These are phyloP conservation scores for Calendula officinalis DNA, from an alignment of 129 eudicot species.

Conservation along the genomic window DNA sequence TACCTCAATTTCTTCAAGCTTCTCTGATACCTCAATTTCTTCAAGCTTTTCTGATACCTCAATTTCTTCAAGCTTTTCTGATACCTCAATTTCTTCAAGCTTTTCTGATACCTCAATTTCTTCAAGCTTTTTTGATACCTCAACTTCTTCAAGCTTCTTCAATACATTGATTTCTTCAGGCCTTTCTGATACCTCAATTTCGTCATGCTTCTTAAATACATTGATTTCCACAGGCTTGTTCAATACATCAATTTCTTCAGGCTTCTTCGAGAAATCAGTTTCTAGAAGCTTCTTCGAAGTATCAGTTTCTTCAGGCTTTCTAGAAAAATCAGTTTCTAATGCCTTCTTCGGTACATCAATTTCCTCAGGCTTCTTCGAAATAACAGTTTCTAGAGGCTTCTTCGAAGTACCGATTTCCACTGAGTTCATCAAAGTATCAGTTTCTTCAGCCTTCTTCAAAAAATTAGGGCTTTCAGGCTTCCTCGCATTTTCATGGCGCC, in stretches of 20 bases:
- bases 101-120: background rate
- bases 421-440: background rate
- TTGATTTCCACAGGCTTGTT: slow-evolving; percentile 3
- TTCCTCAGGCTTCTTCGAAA: background rate
- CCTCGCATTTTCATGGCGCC: background rate
- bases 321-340: background rate
- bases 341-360: background rate
- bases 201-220: background rate
- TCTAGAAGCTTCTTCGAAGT: background rate
- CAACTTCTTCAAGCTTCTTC: slow-evolving; percentile 6
- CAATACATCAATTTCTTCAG: background rate
- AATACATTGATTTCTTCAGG: background rate
- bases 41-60: background rate
- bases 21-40: background rate
- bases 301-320: slow-evolving; percentile 4
- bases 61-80: background rate
- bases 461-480: background rate
- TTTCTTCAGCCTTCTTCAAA: slow-evolving; percentile 3
- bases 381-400: slow-evolving; percentile 1
- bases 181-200: background rate
- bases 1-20: background rate
- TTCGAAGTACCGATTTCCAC: slow-evolving; percentile 4
- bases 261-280: slow-evolving; percentile 4
- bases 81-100: slow-evolving; percentile 9
- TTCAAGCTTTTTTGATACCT: background rate